Conservation (phyloP, 139 green algal genomes). For the Chlorella sp. region DNA sequence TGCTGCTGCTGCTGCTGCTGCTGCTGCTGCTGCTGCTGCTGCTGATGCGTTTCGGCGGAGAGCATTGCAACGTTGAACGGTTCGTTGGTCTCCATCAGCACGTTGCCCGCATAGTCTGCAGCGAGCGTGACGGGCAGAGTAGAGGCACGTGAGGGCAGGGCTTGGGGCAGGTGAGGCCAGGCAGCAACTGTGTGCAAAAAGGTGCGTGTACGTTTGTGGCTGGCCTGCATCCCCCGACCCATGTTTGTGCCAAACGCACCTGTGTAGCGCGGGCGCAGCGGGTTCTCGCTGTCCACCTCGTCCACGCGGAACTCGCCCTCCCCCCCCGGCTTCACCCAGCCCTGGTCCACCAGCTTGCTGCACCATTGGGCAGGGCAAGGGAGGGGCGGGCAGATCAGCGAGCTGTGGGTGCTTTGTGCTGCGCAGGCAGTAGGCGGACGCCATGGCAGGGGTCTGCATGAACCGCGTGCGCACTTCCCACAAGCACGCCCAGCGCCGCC, state of each 20-base stretch:
- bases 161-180: too few species aligned
- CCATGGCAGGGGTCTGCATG: too few species aligned
- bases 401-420: too few species aligned
- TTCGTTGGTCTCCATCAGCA: not conserved
- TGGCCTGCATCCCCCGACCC: too few species aligned
- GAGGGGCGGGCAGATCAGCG: too few species aligned
- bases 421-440: too few species aligned
- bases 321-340: not conserved
- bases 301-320: not conserved
- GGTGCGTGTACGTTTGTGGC: too few species aligned
- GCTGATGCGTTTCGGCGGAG: not conserved
- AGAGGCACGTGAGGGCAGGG: not conserved
- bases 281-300: constrained; percentile 19
- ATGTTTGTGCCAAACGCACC: too few species aligned
- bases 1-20: not conserved
- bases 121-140: too few species aligned
- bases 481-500: too few species aligned
- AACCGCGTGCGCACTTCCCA: too few species aligned
- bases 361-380: not conserved
- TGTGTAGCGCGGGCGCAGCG: constrained; percentile 20
- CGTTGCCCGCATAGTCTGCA: constrained; percentile 27
- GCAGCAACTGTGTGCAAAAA: too few species aligned
- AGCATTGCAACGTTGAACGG: not conserved
- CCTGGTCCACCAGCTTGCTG: constrained; percentile 22
- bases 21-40: not conserved